Percentiles rank a stretch among this genome's conserved stretches.
Conservation (phyloP, 805 yeast species). For the Teunomyces panamensis region DNA sequence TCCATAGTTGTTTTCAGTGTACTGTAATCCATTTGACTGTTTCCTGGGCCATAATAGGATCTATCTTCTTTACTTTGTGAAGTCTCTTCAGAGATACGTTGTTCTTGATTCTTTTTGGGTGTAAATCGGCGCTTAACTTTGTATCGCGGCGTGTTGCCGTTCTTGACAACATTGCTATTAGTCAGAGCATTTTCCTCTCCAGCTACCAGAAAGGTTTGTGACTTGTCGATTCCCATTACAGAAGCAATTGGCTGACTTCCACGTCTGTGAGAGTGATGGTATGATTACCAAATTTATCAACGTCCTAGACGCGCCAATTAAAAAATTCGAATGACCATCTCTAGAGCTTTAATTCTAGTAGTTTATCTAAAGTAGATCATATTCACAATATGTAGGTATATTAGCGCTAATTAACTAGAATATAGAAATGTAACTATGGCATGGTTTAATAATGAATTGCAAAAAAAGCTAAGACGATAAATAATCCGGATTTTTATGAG, state of each 20-base stretch:
- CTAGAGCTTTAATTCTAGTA: too few relatives aligned
- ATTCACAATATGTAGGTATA: not conserved
- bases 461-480: not conserved
- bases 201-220: not conserved
- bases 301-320: too few relatives aligned
- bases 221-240: too few relatives aligned
- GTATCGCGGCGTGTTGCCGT: not conserved
- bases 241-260: too few relatives aligned
- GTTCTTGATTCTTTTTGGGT: not conserved
- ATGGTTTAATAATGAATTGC: not conserved
- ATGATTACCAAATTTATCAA: too few relatives aligned
- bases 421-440: not conserved
- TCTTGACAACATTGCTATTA: not conserved
- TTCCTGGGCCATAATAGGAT: too few relatives aligned
- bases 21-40: too few relatives aligned
- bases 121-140: not conserved
- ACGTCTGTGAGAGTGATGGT: too few relatives aligned
- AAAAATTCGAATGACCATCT: too few relatives aligned
- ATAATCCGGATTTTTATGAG: not conserved
- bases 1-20: not conserved
- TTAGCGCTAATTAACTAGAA: not conserved
- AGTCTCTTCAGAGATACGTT: not conserved
- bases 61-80: not conserved
- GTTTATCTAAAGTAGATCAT: not conserved
- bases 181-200: not conserved